Percentiles rank a stretch among this genome's conserved stretches.
Evolutionary conservation across 495 filamentous ascomycete genomes (phyloP).

Genomic region (Margaritispora aquatica): DNA sequence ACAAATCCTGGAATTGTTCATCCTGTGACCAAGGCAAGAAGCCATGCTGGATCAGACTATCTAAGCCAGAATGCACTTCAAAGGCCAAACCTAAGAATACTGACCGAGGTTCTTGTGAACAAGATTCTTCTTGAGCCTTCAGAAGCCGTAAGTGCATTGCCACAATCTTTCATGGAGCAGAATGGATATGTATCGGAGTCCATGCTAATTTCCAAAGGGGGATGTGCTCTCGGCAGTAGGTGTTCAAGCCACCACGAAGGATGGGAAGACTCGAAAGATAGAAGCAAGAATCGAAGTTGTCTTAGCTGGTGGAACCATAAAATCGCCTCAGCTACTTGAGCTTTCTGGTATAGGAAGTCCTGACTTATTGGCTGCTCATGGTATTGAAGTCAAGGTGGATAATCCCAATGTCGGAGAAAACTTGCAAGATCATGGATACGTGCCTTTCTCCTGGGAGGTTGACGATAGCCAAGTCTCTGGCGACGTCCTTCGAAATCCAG

Average conservation of each 20-base stretch:
- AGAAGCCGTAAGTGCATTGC: slow-evolving; percentile 21
- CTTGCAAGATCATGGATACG: slow-evolving; percentile 47
- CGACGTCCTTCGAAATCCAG: not conserved
- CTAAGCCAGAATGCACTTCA: slow-evolving; percentile 13
- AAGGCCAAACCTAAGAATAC: slow-evolving; percentile 2
- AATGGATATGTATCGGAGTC: too few species aligned
- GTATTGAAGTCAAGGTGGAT: slow-evolving; percentile 47
- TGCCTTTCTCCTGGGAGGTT: not conserved
- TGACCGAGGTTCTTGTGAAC: not conserved
- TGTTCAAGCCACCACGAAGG: not conserved
- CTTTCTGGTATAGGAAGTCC: slow-evolving; percentile 8
- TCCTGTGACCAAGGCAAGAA: slow-evolving; percentile 31
- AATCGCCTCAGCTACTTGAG: slow-evolving; percentile 13
- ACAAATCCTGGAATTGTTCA: slow-evolving; percentile 37
- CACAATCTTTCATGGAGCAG: too few species aligned
- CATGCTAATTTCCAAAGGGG: not conserved
- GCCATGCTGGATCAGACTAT: slow-evolving; percentile 34
- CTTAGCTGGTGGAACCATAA: not conserved
- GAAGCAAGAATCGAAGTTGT: slow-evolving; percentile 9
- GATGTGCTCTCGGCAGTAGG: not conserved
- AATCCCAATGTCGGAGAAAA: slow-evolving; percentile 55
- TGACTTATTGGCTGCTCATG: slow-evolving; percentile 34
- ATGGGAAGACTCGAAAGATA: slow-evolving; percentile 23
- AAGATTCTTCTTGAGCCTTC: slow-evolving; percentile 37
- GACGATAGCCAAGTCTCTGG: not conserved